Conservation (phyloP, 2,329 filamentous ascomycete species). For the Penicillium sp. region DNA sequence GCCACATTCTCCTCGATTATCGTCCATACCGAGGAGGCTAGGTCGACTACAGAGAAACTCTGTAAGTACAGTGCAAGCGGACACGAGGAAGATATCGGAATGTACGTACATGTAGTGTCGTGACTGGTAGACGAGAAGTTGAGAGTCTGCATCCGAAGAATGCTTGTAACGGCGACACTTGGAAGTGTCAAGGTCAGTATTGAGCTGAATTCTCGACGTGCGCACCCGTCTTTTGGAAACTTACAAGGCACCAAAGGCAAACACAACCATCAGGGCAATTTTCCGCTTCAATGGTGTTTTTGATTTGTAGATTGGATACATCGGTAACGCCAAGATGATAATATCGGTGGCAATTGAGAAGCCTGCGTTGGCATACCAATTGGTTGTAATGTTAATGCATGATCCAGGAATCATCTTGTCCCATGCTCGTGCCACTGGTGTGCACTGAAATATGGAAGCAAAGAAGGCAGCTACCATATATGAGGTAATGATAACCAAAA, state of each 20-base stretch:
- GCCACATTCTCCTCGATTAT: slow-evolving; percentile 7
- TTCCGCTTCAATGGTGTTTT: slow-evolving; percentile 48
- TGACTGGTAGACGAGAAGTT: slow-evolving; percentile 9
- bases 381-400: slow-evolving; percentile 51
- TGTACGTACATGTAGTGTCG: slow-evolving; percentile 6
- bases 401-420: slow-evolving; percentile 31
- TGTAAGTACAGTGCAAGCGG: neutral
- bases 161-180: slow-evolving; percentile 12
- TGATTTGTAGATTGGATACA: slow-evolving; percentile 35
- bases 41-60: neutral
- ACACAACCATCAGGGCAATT: slow-evolving; percentile 48
- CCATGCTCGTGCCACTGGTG: slow-evolving; percentile 22
- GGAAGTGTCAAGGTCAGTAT: neutral
- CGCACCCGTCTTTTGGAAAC: slow-evolving; percentile 10
- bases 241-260: slow-evolving; percentile 36
- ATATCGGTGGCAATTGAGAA: slow-evolving; percentile 43
- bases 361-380: slow-evolving; percentile 54
- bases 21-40: slow-evolving; percentile 6
- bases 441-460: slow-evolving; percentile 29
- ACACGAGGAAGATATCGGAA: neutral
- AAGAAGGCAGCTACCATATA: slow-evolving; percentile 25
- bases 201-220: neutral
- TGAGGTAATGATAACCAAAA: slow-evolving; percentile 21
- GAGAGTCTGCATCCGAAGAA: slow-evolving; percentile 11
- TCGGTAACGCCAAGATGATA: slow-evolving; percentile 39